These are phyloP conservation scores for Tulasnella calospora DNA, from an alignment of 768 basidiomycete genomes.

Conservation along the genomic window DNA sequence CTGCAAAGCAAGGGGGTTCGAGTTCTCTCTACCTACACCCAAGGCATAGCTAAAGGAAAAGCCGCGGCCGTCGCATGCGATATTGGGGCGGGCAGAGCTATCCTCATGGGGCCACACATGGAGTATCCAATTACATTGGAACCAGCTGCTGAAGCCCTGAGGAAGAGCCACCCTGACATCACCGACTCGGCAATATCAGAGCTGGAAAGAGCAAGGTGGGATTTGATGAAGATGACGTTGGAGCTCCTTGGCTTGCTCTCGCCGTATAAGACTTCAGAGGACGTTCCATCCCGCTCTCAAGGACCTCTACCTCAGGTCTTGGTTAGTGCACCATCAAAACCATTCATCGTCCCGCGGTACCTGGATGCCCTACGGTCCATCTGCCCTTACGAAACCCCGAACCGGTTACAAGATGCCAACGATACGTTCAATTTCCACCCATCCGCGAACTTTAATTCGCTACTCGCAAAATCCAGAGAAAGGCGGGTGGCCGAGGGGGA, in stretches of 20 bases:
- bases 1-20: slow-evolving; percentile 27
- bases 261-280: slow-evolving; percentile 34
- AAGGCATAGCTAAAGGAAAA: slow-evolving; percentile 29
- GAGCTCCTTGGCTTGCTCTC: slow-evolving; percentile 41
- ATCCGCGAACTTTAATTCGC: slow-evolving; percentile 17
- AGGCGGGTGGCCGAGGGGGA: slow-evolving; percentile 23
- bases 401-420: slow-evolving; percentile 55
- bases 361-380: slow-evolving; percentile 36
- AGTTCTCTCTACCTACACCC: slow-evolving; percentile 40
- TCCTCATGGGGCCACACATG: slow-evolving; percentile 54
- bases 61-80: slow-evolving; percentile 40
- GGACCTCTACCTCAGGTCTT: slow-evolving; percentile 58
- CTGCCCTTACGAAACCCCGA: slow-evolving; percentile 33
- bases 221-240: slow-evolving; percentile 40
- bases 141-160: slow-evolving; percentile 35
- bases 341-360: slow-evolving; percentile 41
- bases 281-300: slow-evolving; percentile 33
- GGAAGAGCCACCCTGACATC: slow-evolving; percentile 28
- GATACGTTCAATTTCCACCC: slow-evolving; percentile 60
- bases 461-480: slow-evolving; percentile 40
- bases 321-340: slow-evolving; percentile 45
- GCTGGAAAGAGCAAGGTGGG: slow-evolving; percentile 35
- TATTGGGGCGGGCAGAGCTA: slow-evolving; percentile 48
- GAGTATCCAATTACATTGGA: slow-evolving; percentile 51
- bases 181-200: slow-evolving; percentile 18